Percentiles rank a stretch among this genome's conserved stretches.
Conservation (phyloP, 2,329 filamentous ascomycete species). For the Arthrobotrys megalospora region DNA sequence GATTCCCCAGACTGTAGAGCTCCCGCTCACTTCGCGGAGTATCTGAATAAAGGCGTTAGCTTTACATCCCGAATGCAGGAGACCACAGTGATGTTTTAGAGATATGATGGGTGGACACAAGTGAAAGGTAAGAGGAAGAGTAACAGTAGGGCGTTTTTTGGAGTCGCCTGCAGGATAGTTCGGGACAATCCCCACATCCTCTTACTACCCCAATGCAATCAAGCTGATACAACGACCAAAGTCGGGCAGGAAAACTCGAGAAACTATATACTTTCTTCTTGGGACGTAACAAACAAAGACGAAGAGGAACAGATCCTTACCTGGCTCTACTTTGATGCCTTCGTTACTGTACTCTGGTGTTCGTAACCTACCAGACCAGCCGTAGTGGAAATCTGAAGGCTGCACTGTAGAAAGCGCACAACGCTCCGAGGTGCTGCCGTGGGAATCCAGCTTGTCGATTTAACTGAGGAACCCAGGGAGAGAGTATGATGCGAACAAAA, state of each 20-base stretch:
- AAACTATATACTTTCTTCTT: background rate
- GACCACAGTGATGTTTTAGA: background rate
- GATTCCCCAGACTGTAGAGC: slow-evolving; percentile 51
- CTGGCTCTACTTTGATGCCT: slow-evolving; percentile 56
- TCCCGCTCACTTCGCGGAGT: slow-evolving; percentile 60
- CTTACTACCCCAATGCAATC: slow-evolving; percentile 3
- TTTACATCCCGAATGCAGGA: slow-evolving; percentile 5
- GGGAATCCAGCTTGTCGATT: slow-evolving; percentile 61
- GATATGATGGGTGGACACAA: slow-evolving; percentile 8
- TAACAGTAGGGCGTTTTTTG: slow-evolving; percentile 13
- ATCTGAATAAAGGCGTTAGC: slow-evolving; percentile 40
- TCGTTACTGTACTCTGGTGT: slow-evolving; percentile 56
- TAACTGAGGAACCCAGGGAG: slow-evolving; percentile 35
- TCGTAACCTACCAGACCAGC: slow-evolving; percentile 52
- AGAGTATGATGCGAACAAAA: slow-evolving; percentile 32
- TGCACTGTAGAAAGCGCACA: slow-evolving; percentile 60
- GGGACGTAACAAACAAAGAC: background rate
- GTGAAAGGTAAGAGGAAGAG: background rate
- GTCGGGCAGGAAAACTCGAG: slow-evolving; percentile 1
- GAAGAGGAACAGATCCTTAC: slow-evolving; percentile 38
- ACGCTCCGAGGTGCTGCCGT: slow-evolving; percentile 59
- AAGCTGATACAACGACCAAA: slow-evolving; percentile 16
- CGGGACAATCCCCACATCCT: slow-evolving; percentile 34
- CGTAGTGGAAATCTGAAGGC: slow-evolving; percentile 43
- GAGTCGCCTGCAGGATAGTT: slow-evolving; percentile 22